Base-by-base conservation (phyloP, 1,284 basidiomycete species). In the Pholiota adiposa region DNA sequence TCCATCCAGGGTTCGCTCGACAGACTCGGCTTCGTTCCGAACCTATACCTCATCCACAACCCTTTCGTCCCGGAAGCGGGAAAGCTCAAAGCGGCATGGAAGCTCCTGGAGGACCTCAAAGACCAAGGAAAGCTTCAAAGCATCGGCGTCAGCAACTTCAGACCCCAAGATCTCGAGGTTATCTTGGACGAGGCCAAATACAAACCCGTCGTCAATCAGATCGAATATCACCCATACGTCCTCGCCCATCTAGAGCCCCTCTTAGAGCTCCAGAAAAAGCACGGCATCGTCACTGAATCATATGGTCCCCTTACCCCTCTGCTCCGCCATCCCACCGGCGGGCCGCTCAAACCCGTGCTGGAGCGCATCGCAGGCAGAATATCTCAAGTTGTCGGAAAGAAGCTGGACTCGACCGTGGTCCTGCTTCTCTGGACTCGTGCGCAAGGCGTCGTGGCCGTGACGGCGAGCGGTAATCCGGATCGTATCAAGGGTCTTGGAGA, bases 141-240 rank as follows among this genome's bases (percentile, higher is more conserved):
- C 54, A 81, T 89, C 62, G 87, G 87, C 12, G 84, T 88, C 23
- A 83, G 79, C 64, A 87, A 87, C 73, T 87, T 83, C 69, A 75
- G 81, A 25, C 75, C 81, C 29, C 76, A 81, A 64, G 81, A 87
- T 64, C 64, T 88, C 5, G 71, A 82, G 56, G 75, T 75, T 21
- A 70, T 85, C 40, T 65, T 83, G n/a, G 67, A 72, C 5, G 75
- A 75, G 3, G 79, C 78, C 51, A 77, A 72, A 57, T 70, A 81
- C 54, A 75, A 76, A 18, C 84, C 85, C 0, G 79, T 77, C 12
- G 79, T 83, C 16, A 86, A 88, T 68, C 85, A 87, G 81, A 77
- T 86, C 65, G 84, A 86, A 67, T 80, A 77, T 62, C 82, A 86
- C 63, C 83, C 83, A 0, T 84, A 83, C 68, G 64, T 79, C 33